Conservation (phyloP, 495 filamentous ascomycete species). For the Glutinoglossum americanum region DNA sequence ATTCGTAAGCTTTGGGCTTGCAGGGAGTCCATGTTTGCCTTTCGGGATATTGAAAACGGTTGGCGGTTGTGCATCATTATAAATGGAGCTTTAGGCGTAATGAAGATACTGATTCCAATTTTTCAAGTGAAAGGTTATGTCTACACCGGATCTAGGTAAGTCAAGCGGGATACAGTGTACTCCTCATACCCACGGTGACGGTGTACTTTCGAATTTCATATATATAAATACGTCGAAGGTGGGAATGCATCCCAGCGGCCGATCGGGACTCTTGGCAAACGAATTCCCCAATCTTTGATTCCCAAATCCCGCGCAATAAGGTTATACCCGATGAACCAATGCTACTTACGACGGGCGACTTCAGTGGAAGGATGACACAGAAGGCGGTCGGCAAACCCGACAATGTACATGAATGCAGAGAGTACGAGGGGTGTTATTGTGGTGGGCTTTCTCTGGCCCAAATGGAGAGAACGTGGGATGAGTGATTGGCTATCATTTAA, state of each 20-base stretch:
- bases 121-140: background rate
- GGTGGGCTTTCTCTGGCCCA: background rate
- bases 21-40: background rate
- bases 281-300: background rate
- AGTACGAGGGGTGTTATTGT: background rate
- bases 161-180: background rate
- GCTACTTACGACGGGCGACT: background rate
- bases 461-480: background rate
- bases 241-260: background rate
- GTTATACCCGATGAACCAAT: background rate
- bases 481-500: conserved; percentile 2
- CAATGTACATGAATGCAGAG: background rate
- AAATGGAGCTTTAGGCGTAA: background rate
- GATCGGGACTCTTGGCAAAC: background rate
- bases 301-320: background rate
- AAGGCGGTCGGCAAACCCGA: background rate
- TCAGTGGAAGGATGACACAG: background rate
- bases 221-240: background rate
- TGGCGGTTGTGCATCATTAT: background rate
- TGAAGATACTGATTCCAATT: background rate
- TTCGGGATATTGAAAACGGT: background rate
- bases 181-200: background rate
- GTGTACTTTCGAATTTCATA: background rate
- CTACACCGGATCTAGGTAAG: background rate
- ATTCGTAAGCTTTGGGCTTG: background rate